Evolutionary conservation across 169 alveolate species (phyloP), one percentile per base, ranked within the genome.

Genomic region (Cryptosporidium bovis): DNA sequence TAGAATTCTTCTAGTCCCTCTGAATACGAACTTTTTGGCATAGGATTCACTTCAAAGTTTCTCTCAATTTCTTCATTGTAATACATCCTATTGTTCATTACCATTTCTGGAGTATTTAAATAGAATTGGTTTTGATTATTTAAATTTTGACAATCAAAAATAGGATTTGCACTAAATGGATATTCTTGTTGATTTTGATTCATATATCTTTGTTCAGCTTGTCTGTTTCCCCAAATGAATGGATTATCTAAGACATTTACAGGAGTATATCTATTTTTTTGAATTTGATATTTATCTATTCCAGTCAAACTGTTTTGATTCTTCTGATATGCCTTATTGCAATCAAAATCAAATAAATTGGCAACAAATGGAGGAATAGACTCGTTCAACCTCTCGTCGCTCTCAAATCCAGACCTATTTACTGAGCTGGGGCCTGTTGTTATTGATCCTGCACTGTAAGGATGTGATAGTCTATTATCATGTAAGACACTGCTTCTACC

Each of bases 1-100:
- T 77, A 77, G 33, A 77, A 56, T 40, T 77, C 87, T 77, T 77
- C 87, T 44, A 77, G 40, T 15, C 87, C 48, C 46, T 60, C 87
- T 13, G 87, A 62, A 46, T 77, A 77, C n/a, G 71, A 77, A 18
- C 83, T 69, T 56, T 69, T 69, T n/a, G 66, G 27, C 67, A 53
- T 33, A 8, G 51, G 67, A 24, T 20, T 48, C 8, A 64, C 44
- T 53, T 69, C 83, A 58, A 40, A 12, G 15, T 24, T 16, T 31
- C 64, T 60, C 16, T 34, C 56, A 34, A 40, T 56, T 16, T 60
- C 71, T 13, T 77, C 66, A 46, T 56, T 56, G 18, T 56, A 64
- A 48, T 56, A 53, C 33, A 53, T 77, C 46, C 64, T 62, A 27
- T 77, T 62, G 56, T 31, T 77, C 15, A 24, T 34, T 58, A 56